Conservation (phyloP, 768 basidiomycete genomes). For the Lactifluus subvellereus region DNA sequence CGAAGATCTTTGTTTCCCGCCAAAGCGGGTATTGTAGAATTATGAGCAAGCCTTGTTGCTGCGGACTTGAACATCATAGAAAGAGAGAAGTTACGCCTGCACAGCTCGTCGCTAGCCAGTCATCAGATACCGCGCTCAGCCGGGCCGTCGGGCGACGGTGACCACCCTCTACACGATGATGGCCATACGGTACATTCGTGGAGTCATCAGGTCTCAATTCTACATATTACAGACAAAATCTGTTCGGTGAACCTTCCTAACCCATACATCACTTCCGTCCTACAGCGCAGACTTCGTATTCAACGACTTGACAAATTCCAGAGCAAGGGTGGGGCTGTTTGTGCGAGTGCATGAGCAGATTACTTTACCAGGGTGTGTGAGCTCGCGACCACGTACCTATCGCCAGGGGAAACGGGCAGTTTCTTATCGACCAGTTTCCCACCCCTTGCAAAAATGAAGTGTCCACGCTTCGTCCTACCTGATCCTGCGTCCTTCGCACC, state of each 20-base stretch:
- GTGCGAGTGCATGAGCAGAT: neutral
- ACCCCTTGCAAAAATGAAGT: slow-evolving; percentile 90
- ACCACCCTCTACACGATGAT: neutral
- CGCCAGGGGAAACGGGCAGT: slow-evolving; percentile 79
- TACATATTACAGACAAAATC: neutral
- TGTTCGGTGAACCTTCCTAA: neutral
- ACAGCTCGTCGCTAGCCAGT: too few relatives aligned
- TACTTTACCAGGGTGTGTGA: neutral
- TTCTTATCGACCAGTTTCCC: slow-evolving; percentile 84
- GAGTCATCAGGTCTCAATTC: neutral
- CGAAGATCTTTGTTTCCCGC: slow-evolving; percentile 71
- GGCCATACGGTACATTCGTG: neutral
- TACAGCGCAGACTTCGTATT: slow-evolving; percentile 5
- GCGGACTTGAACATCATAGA: slow-evolving; percentile 66
- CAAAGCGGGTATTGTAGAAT: slow-evolving; percentile 70
- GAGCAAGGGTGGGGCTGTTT: slow-evolving; percentile 52
- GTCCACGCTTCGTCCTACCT: slow-evolving; percentile 83
- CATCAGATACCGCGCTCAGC: neutral
- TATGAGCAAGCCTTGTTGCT: slow-evolving; percentile 83
- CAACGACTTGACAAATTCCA: slow-evolving; percentile 59
- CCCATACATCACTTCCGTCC: neutral
- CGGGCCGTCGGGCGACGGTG: neutral
- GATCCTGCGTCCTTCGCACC: slow-evolving; percentile 56
- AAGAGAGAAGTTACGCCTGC: neutral
- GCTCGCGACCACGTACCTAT: slow-evolving; percentile 50